These are phyloP conservation scores for Penicillium frequentans DNA, from an alignment of 2,329 filamentous ascomycete genomes.

Conservation along the genomic window DNA sequence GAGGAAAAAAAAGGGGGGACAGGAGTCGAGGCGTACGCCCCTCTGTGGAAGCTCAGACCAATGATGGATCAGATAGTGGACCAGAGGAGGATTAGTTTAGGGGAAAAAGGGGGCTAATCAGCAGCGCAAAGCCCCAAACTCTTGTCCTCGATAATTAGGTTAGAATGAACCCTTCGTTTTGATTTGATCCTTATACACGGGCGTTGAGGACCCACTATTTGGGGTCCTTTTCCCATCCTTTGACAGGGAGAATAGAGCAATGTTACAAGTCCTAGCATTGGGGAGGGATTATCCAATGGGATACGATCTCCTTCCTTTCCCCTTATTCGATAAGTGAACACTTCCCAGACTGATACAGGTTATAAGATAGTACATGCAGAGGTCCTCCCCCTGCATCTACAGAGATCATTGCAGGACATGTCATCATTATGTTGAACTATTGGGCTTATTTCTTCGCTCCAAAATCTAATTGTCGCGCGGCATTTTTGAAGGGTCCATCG, in stretches of 20 bases:
- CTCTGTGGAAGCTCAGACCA: constrained; percentile 7
- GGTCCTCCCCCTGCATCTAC: background rate
- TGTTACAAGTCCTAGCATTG: too few species aligned
- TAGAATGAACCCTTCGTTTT: too few species aligned
- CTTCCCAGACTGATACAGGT: background rate
- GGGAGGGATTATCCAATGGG: background rate
- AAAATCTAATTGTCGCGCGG: constrained; percentile 82
- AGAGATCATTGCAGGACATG: too few species aligned
- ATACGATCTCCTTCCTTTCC: too few species aligned
- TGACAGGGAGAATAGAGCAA: too few species aligned
- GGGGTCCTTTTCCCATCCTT: too few species aligned
- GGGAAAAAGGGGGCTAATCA: constrained; percentile 5
- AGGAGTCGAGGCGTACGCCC: background rate
- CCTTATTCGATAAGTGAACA: too few species aligned
- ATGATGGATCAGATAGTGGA: constrained; percentile 1
- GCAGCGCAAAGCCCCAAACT: background rate
- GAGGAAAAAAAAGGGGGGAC: background rate
- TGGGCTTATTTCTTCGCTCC: constrained; percentile 41
- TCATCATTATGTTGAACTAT: constrained; percentile 9
- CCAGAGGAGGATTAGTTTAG: background rate
- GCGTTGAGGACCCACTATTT: too few species aligned
- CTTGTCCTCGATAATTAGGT: background rate
- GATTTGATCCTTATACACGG: too few species aligned
- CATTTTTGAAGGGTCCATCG: constrained; percentile 65
- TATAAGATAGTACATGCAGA: background rate